Percentiles rank a stretch among this genome's conserved stretches.
phyloP scores from a whole-genome alignment of 2,329 filamentous ascomycete species.

The Tolypocladium ophioglossoides region DNA sequence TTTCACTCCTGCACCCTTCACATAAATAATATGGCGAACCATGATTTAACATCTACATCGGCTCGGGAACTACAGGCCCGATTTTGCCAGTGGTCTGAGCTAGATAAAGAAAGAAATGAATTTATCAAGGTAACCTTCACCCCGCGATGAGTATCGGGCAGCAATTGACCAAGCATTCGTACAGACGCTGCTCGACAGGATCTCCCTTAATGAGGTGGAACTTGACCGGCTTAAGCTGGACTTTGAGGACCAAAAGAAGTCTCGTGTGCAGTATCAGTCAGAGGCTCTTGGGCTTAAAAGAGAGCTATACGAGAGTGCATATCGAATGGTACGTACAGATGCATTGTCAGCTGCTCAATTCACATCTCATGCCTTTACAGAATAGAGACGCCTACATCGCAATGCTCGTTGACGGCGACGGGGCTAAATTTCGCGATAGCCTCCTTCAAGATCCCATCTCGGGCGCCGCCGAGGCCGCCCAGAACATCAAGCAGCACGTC shows the following conservation, averaged over 20 bases:
- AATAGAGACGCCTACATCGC: not conserved
- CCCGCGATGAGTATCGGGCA: not conserved
- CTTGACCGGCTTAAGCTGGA: not conserved
- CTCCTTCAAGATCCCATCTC: not conserved
- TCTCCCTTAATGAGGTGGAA: not conserved
- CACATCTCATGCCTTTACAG: not conserved
- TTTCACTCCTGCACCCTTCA: no score
- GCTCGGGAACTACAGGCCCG: not conserved
- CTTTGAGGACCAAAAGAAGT: not conserved
- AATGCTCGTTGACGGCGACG: not conserved
- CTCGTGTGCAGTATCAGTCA: not conserved
- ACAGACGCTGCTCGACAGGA: not conserved
- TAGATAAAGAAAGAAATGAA: not conserved
- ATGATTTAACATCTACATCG: not conserved
- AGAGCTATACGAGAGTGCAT: not conserved
- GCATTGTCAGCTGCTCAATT: not conserved
- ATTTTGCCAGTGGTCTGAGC: not conserved
- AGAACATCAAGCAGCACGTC: not conserved
- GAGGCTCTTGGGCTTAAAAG: not conserved
- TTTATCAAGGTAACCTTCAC: not conserved
- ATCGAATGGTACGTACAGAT: not conserved
- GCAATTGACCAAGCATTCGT: not conserved
- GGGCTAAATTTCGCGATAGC: not conserved
- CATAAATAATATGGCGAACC: not conserved
- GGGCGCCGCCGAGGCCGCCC: not conserved